These are phyloP conservation scores for Dichotomocladium elegans DNA, from an alignment of 371 early-diverging fungal species.

Conservation along the genomic window DNA sequence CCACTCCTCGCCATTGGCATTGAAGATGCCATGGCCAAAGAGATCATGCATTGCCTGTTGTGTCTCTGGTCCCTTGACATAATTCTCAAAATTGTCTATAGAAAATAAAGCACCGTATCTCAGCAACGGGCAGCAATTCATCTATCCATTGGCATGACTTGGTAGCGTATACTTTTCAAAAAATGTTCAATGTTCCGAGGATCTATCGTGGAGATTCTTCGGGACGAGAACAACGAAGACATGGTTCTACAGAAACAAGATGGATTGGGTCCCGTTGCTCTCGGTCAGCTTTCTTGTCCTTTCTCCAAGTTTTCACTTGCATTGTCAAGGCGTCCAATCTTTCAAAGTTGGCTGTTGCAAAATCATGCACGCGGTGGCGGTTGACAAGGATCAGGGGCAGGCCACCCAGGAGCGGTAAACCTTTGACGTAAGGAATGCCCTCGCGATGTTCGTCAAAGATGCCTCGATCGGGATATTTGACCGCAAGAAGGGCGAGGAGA, in stretches of 20 bases:
- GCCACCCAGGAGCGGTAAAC: slow-evolving; percentile 27
- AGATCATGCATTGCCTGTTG: slow-evolving; percentile 30
- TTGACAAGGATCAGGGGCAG: slow-evolving; percentile 18
- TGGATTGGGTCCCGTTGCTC: background rate
- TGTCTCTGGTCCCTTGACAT: slow-evolving; percentile 39
- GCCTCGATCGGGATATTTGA: slow-evolving; percentile 33
- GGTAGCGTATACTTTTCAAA: slow-evolving; percentile 16
- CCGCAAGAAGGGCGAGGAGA: slow-evolving; percentile 9
- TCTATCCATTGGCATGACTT: too few relatives aligned
- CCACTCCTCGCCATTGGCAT: slow-evolving; percentile 60
- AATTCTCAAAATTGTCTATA: slow-evolving; percentile 47
- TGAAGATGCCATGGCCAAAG: slow-evolving; percentile 68
- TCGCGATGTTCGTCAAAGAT: slow-evolving; percentile 31
- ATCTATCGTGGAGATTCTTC: slow-evolving; percentile 17
- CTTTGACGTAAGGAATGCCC: slow-evolving; percentile 18
- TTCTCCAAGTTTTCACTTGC: slow-evolving; percentile 1
- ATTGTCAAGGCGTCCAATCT: slow-evolving; percentile 10
- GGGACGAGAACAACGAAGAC: slow-evolving; percentile 21
- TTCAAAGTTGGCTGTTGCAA: slow-evolving; percentile 4
- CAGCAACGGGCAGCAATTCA: background rate
- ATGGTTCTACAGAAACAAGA: slow-evolving; percentile 18
- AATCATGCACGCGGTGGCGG: slow-evolving; percentile 18
- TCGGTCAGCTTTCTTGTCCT: background rate
- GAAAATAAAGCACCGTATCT: background rate
- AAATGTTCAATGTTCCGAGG: slow-evolving; percentile 25